Evolutionary conservation across 2,329 filamentous ascomycete genomes (phyloP), one percentile per base, ranked within the genome.

Genomic region (Monilinia aucupariae): DNA sequence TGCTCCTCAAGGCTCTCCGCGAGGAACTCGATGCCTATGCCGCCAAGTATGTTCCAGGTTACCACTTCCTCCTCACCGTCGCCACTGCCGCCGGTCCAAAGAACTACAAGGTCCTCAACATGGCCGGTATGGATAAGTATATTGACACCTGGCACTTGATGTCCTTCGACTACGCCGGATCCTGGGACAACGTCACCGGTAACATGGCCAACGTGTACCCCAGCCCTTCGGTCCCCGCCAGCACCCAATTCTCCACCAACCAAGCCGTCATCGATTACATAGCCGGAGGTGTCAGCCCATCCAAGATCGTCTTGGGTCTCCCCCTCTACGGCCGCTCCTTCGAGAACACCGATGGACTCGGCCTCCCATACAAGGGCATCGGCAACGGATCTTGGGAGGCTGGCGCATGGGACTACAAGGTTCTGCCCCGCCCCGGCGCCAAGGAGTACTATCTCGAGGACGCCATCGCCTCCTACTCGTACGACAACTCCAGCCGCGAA

Each of bases 381-480:
- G 90, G 89, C 2, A 72, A 76, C 17, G 90, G 89, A 0, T 85
- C 80, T 60, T 93, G 86, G 85, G 90, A 94, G 75, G 77, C 80
- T 22, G 89, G 89, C 0, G 78, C 91, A 3, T 93, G 87, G 84
- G 90, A 96, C 73, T 94, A 89, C 80, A 94, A 92, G 77, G 87
- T 76, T 0, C 80, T 96, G 1, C 91, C 90, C 0, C 80, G 80
- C 34, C 71, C 81, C 0, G 85, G 85, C 0, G 83, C 86, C 0
- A 75, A 76, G 1, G 83, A 88, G 69, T 67, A 78, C 50, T 81
- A 83, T 61, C 88, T 92, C 71, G 64, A 73, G 2, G 77, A 78
- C 22, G 78, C 82, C 4, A 80, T 84, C 13, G 89, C 87, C 1
- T 86, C 84, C 13, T 96, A 87, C 79, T 87, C 83, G 73, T 93